Conservation (phyloP, 495 filamentous ascomycete genomes). For the Lasiosphaeriaceae sp. region DNA sequence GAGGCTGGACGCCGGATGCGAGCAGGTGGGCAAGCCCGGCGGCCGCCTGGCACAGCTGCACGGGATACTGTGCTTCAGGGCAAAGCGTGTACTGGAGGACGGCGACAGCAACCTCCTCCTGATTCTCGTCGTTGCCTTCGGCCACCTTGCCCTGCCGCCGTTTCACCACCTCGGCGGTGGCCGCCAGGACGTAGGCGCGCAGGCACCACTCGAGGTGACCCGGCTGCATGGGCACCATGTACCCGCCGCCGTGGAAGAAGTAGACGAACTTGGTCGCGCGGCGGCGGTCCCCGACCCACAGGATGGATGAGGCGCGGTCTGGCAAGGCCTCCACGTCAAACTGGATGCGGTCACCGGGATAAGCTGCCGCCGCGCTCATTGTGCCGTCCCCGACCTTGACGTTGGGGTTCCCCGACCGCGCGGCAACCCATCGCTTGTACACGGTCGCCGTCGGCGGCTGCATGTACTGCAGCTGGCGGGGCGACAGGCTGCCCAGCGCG, state of each 20-base stretch:
- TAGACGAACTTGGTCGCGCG: conserved; percentile 29
- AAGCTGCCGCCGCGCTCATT: conserved; percentile 1
- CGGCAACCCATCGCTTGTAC: conserved; percentile 17
- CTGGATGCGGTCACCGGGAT: conserved; percentile 12
- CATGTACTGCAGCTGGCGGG: conserved; percentile 17
- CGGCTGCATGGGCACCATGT: conserved; percentile 13
- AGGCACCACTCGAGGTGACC: conserved; percentile 29
- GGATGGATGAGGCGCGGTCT: conserved; percentile 19
- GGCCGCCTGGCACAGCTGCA: conserved; percentile 26
- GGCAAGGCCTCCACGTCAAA: conserved; percentile 14
- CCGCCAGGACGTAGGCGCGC: conserved; percentile 22
- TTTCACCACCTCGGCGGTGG: conserved; percentile 1
- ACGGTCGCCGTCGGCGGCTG: conserved; percentile 1
- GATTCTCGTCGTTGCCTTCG: neutral
- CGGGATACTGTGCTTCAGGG: conserved; percentile 24
- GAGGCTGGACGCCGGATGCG: conserved; percentile 15
- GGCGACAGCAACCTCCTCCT: conserved; percentile 27
- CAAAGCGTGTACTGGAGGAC: conserved; percentile 30
- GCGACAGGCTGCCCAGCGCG: conserved; percentile 11
- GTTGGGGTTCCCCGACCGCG: conserved; percentile 1
- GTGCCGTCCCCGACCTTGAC: neutral
- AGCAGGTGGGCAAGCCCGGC: conserved; percentile 22
- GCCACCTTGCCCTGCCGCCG: neutral
- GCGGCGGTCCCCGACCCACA: conserved; percentile 31
- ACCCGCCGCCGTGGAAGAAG: conserved; percentile 35